Evolutionary conservation across 2,329 filamentous ascomycete genomes (phyloP).

Genomic region (Ceratocystis lukuohia): DNA sequence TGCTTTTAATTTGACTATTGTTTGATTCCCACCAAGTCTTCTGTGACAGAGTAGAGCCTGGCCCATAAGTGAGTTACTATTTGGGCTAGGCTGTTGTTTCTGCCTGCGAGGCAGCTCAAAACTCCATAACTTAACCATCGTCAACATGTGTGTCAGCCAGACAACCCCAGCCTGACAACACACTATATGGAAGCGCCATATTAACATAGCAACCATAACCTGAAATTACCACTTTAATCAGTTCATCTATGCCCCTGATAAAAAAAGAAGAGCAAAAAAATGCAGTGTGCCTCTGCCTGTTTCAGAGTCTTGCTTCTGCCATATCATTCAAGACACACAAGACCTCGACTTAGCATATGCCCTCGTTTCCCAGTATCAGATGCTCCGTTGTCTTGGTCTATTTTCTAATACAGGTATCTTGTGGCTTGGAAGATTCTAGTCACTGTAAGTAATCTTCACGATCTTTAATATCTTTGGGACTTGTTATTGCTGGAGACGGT

Average conservation of each 20-base stretch:
- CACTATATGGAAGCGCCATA: not conserved
- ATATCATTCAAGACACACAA: no score
- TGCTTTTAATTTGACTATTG: not conserved
- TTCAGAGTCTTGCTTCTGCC: not conserved
- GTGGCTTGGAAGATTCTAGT: no score
- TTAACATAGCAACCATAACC: not conserved
- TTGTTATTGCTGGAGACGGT: no score
- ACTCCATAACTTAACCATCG: not conserved
- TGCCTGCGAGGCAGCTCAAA: not conserved
- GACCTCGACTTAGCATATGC: no score
- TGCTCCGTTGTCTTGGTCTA: no score
- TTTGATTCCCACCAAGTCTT: not conserved
- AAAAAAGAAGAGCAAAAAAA: not conserved
- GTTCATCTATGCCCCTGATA: no score
- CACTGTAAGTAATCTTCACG: no score
- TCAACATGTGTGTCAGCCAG: not conserved
- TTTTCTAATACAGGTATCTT: no score
- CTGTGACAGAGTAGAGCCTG: not conserved
- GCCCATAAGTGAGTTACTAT: no score
- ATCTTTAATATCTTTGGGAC: no score
- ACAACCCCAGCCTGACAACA: not conserved
- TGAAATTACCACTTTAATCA: not conserved
- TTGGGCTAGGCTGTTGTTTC: not conserved
- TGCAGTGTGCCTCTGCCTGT: not conserved
- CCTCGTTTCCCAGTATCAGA: no score